Conservation (phyloP, 805 yeast genomes). For the Schizosaccharomyces octosporus region DNA sequence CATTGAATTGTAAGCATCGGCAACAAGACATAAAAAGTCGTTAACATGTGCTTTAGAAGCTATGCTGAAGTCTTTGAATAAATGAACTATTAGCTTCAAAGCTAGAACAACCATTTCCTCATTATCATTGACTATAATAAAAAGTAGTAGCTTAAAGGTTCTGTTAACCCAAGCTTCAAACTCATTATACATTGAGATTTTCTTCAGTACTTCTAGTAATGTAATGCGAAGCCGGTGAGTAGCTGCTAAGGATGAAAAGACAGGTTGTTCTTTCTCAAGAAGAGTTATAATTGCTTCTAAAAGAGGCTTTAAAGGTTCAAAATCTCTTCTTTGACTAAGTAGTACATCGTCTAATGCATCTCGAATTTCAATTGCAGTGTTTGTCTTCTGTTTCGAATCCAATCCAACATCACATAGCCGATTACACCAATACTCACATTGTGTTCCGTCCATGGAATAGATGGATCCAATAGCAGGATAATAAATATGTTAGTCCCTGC, state of each 20-base stretch:
- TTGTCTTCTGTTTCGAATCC: neutral
- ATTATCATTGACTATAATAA: conserved; percentile 39
- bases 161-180: conserved; percentile 39
- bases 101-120: conserved; percentile 89
- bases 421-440: neutral
- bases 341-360: neutral
- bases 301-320: neutral
- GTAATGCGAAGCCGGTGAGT: conserved; percentile 29
- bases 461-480: neutral
- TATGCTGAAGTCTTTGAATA: conserved; percentile 64
- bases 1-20: conserved; percentile 54
- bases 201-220: conserved; percentile 52
- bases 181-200: conserved; percentile 45
- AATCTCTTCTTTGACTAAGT: neutral
- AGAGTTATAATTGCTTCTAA: neutral
- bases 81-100: conserved; percentile 61
- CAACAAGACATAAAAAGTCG: conserved; percentile 52
- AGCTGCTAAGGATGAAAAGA: neutral
- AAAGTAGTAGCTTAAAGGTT: conserved; percentile 30
- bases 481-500: too few species aligned
- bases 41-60: conserved; percentile 48
- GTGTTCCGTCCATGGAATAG: neutral
- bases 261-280: neutral
- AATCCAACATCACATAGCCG: conserved; percentile 1
- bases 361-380: neutral